Evolutionary conservation across 1,284 basidiomycete genomes (phyloP).

Genomic region (Ganoderma sinense): DNA sequence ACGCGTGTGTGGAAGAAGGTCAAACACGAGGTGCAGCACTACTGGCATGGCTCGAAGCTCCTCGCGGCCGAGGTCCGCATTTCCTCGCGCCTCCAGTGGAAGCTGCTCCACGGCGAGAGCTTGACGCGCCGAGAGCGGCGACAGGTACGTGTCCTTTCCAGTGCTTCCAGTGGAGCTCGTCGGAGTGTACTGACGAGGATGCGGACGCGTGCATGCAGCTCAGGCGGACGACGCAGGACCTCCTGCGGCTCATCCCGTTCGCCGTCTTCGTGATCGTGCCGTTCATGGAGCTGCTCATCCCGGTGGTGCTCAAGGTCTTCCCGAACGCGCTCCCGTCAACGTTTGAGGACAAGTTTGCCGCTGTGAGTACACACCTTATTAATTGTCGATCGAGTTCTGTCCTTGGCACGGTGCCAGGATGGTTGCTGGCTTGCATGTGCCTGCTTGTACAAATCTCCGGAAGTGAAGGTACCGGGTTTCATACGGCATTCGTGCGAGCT

Average conservation of each 20-base stretch:
- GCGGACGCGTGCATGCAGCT: slow-evolving; percentile 58
- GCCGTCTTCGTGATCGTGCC: slow-evolving; percentile 95
- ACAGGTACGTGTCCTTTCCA: slow-evolving; percentile 63
- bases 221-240: slow-evolving; percentile 91
- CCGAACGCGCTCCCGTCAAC: slow-evolving; percentile 99
- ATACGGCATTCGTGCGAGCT: background rate
- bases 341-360: slow-evolving; percentile 96
- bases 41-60: slow-evolving; percentile 97
- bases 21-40: slow-evolving; percentile 96
- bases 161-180: background rate
- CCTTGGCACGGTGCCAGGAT: background rate
- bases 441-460: background rate
- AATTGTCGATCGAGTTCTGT: background rate
- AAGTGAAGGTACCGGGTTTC: background rate
- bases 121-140: slow-evolving; percentile 93
- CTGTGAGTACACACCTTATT: slow-evolving; percentile 57
- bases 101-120: slow-evolving; percentile 90
- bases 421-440: background rate
- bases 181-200: background rate
- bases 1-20: slow-evolving; percentile 87
- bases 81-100: slow-evolving; percentile 88
- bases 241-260: slow-evolving; percentile 94
- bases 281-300: slow-evolving; percentile 98
- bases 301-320: slow-evolving; percentile 96
- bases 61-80: slow-evolving; percentile 96